Conservation (phyloP, 768 basidiomycete species). For the Agaricus sinodeliciosus region DNA sequence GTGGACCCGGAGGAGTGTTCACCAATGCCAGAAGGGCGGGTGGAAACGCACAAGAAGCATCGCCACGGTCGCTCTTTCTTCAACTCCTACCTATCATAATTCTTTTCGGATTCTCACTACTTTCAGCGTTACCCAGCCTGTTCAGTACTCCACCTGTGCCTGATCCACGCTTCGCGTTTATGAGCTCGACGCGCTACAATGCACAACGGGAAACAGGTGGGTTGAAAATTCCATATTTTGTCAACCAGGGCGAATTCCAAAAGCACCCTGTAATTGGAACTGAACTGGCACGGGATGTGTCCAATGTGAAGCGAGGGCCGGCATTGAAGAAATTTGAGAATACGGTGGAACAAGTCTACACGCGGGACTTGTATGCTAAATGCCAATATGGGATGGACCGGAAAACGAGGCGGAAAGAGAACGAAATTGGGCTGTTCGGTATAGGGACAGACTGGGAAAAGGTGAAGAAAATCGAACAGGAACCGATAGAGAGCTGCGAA, state of each 20-base stretch:
- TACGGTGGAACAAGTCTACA: conserved; percentile 69
- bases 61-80: conserved; percentile 56
- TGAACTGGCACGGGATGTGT: conserved; percentile 51
- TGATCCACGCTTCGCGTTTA: conserved; percentile 77
- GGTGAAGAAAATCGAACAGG: conserved; percentile 63
- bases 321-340: conserved; percentile 63
- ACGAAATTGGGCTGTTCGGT: conserved; percentile 83
- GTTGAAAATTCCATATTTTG: conserved; percentile 76
- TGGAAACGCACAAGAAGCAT: conserved; percentile 24
- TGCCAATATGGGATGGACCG: conserved; percentile 67
- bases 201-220: conserved; percentile 65
- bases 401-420: conserved; percentile 65
- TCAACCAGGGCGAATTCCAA: conserved; percentile 70
- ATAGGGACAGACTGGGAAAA: conserved; percentile 91
- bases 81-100: conserved; percentile 84
- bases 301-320: conserved; percentile 34
- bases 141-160: conserved; percentile 62
- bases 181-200: conserved; percentile 51
- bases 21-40: conserved; percentile 13
- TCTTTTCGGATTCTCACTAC: conserved; percentile 76
- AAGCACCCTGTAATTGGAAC: conserved; percentile 71
- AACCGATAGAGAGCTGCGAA: conserved; percentile 73
- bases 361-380: conserved; percentile 57
- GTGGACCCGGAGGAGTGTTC: conserved; percentile 71
- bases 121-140: conserved; percentile 74